Evolutionary conservation across 192 early-diverging fungal genomes (phyloP).

Genomic region (Linnemannia schmuckeri): DNA sequence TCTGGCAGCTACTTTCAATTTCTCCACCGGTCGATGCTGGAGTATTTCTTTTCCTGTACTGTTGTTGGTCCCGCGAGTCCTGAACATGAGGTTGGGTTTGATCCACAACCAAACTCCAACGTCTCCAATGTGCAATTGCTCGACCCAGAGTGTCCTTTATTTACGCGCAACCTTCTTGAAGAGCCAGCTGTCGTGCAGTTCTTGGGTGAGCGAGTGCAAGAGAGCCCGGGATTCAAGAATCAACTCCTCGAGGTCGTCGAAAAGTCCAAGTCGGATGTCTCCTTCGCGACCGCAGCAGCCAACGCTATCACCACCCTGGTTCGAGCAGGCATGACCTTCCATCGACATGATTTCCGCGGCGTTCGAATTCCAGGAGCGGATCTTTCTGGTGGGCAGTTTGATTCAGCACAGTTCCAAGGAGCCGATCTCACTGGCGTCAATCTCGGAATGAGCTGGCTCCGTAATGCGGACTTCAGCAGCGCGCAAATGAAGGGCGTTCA

Average conservation of each 20-base stretch:
- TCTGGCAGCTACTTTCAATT: too few species aligned
- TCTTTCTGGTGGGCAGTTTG: background rate
- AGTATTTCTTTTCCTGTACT: background rate
- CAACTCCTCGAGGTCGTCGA: background rate
- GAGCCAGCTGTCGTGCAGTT: background rate
- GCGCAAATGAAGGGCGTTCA: background rate
- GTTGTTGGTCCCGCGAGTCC: background rate
- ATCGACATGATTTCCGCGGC: background rate
- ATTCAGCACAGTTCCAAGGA: background rate
- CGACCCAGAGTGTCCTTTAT: background rate
- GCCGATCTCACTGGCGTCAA: background rate
- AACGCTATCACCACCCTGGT: constrained; percentile 3
- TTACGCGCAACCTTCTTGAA: background rate
- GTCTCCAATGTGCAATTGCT: background rate
- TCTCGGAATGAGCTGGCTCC: background rate
- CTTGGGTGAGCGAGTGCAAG: background rate
- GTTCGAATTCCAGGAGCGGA: background rate
- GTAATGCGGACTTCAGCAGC: background rate
- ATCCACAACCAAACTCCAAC: background rate
- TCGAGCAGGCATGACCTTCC: background rate
- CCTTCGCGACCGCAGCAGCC: background rate
- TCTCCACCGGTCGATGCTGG: too few species aligned
- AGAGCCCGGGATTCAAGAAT: background rate
- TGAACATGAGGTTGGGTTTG: background rate
- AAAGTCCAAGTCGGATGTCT: background rate